phyloP scores from a whole-genome alignment of 1,284 basidiomycete genomes.

The Cystobasidium sp. region DNA sequence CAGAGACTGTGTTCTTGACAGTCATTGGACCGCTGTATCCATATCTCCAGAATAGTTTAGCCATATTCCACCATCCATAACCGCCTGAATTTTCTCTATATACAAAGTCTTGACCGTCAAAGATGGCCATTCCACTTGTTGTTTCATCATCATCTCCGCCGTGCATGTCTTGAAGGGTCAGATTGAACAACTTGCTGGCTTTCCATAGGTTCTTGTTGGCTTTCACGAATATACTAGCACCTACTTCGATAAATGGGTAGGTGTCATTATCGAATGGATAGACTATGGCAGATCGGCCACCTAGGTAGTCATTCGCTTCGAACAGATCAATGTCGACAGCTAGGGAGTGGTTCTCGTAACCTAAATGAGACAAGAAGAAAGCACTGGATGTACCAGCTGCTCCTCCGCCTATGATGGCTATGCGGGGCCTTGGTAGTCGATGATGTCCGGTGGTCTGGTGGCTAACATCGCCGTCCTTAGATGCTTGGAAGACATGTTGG shows the following conservation, averaged over 20 bases:
- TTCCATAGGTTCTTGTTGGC: slow-evolving; percentile 64
- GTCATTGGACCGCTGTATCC: slow-evolving; percentile 69
- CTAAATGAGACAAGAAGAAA: slow-evolving; percentile 48
- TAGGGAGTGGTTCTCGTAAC: neutral
- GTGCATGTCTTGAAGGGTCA: slow-evolving; percentile 62
- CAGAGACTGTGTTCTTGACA: slow-evolving; percentile 65
- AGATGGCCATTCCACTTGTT: slow-evolving; percentile 65
- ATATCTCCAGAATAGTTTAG: slow-evolving; percentile 78
- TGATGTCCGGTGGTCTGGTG: neutral
- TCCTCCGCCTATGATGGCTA: slow-evolving; percentile 50
- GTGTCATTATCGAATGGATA: slow-evolving; percentile 46
- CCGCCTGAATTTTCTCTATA: slow-evolving; percentile 61
- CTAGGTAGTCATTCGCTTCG: slow-evolving; percentile 48
- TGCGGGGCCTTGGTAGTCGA: slow-evolving; percentile 34
- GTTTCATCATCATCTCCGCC: slow-evolving; percentile 60
- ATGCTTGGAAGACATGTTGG: slow-evolving; percentile 18
- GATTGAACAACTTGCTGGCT: slow-evolving; percentile 76
- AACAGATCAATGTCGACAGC: slow-evolving; percentile 49
- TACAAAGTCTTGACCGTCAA: slow-evolving; percentile 79
- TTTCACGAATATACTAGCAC: slow-evolving; percentile 84
- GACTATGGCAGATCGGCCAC: slow-evolving; percentile 49
- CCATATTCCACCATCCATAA: slow-evolving; percentile 70
- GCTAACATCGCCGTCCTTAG: neutral
- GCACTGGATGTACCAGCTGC: slow-evolving; percentile 51
- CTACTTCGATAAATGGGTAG: slow-evolving; percentile 66